Percentiles rank a stretch among this genome's conserved stretches.
Conservation (phyloP, 176 grass and related monocot species). For the Phyllostachys edulis region DNA sequence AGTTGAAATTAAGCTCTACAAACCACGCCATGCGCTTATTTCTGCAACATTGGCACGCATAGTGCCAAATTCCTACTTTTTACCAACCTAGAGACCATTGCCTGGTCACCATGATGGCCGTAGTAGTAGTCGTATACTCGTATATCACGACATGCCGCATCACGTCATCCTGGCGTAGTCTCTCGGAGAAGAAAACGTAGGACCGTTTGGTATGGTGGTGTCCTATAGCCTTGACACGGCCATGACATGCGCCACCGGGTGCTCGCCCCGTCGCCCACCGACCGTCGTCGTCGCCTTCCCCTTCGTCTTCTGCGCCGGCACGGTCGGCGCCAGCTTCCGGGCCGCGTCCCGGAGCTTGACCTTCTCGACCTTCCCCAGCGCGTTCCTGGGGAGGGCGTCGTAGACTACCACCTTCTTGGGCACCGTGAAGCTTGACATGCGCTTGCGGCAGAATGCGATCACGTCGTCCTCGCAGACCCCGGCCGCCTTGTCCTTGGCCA, state of each 20-base stretch:
- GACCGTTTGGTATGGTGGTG: neutral
- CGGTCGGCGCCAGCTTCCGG: neutral
- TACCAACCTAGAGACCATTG: neutral
- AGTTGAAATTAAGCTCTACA: neutral
- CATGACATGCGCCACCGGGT: slow-evolving; percentile 46
- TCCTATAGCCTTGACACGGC: slow-evolving; percentile 54
- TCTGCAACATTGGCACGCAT: slow-evolving; percentile 15
- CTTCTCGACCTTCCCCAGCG: slow-evolving; percentile 67
- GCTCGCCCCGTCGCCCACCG: slow-evolving; percentile 32
- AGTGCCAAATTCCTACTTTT: slow-evolving; percentile 25
- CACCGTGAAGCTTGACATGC: slow-evolving; percentile 61
- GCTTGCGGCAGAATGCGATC: slow-evolving; percentile 41
- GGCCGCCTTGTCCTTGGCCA: slow-evolving; percentile 23
- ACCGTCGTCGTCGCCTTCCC: slow-evolving; percentile 24
- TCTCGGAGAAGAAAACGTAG: neutral
- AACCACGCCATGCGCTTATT: slow-evolving; percentile 28
- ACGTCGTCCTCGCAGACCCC: slow-evolving; percentile 41
- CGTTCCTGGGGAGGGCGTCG: slow-evolving; percentile 47
- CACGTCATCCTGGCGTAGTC: neutral
- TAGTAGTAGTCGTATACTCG: neutral
- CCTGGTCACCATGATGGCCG: neutral
- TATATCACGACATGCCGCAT: neutral
- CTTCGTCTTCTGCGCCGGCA: slow-evolving; percentile 33
- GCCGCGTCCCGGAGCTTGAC: slow-evolving; percentile 45
- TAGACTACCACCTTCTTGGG: slow-evolving; percentile 62